phyloP scores from a whole-genome alignment of 2,329 filamentous ascomycete genomes.

The Cladosporium phlei region DNA sequence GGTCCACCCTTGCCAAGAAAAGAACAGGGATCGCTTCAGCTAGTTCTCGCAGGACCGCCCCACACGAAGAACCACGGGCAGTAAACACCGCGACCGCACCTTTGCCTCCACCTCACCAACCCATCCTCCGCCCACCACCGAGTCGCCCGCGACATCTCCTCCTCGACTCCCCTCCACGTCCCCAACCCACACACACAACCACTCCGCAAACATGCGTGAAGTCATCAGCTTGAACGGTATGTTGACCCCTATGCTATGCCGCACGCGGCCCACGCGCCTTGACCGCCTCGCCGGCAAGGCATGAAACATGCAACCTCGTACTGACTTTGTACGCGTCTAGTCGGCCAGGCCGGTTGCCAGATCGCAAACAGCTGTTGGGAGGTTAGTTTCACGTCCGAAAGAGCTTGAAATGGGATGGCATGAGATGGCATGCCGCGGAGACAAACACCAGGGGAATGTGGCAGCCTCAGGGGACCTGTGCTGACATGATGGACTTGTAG shows the following conservation, averaged over 20 bases:
- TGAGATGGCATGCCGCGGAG: too few relatives aligned
- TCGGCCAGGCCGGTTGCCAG: constrained; percentile 99
- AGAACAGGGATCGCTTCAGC: too few relatives aligned
- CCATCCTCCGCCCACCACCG: constrained; percentile 16
- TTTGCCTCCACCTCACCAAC: constrained; percentile 15
- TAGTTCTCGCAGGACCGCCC: neutral
- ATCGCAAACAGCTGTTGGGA: constrained; percentile 99
- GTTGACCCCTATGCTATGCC: constrained; percentile 34
- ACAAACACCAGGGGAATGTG: constrained; percentile 20
- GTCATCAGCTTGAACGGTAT: constrained; percentile 98
- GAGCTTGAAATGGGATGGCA: constrained; percentile 16
- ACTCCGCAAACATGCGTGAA: constrained; percentile 79
- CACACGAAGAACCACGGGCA: constrained; percentile 9
- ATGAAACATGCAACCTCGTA: constrained; percentile 17
- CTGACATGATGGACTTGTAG: constrained; percentile 49
- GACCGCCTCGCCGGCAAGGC: constrained; percentile 34
- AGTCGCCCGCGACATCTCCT: constrained; percentile 16
- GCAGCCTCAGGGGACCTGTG: constrained; percentile 28
- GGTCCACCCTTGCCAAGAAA: constrained; percentile 3
- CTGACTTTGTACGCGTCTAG: constrained; percentile 61
- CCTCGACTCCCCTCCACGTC: constrained; percentile 9
- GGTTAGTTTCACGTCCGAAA: constrained; percentile 58
- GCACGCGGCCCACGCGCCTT: constrained; percentile 37
- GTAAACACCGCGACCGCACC: constrained; percentile 16
- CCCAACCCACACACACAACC: constrained; percentile 19